These are phyloP conservation scores for Moringa oleifera DNA, from an alignment of 345 rosid species.

Conservation along the genomic window DNA sequence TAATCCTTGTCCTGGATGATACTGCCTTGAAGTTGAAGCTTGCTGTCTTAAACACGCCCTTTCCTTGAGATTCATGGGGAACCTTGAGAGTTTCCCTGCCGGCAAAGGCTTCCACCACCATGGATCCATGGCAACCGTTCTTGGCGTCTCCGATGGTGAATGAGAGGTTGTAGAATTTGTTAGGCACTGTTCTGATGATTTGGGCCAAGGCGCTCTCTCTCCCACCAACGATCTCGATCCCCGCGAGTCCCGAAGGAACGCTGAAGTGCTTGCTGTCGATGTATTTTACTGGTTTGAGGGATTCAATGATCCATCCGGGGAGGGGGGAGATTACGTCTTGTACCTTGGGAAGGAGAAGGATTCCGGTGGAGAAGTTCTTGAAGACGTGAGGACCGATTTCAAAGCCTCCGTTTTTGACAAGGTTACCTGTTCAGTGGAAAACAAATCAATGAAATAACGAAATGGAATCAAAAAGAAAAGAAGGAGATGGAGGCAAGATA, in stretches of 20 bases:
- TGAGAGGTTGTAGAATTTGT: conserved; percentile 41
- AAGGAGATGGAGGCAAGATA: no score
- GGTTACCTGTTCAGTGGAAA: conserved; percentile 31
- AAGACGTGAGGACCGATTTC: conserved; percentile 75
- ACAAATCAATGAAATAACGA: no score
- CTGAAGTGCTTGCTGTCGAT: conserved; percentile 59
- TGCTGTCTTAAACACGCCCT: conserved; percentile 45
- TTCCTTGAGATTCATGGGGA: conserved; percentile 37
- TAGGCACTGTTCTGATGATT: conserved; percentile 48
- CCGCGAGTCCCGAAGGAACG: conserved; percentile 58
- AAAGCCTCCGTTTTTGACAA: conserved; percentile 74
- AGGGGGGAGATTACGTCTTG: conserved; percentile 60
- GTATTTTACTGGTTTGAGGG: conserved; percentile 75
- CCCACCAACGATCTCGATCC: conserved; percentile 67
- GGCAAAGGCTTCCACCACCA: conserved; percentile 80
- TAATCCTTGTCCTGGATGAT: conserved; percentile 52
- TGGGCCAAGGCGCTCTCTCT: conserved; percentile 87
- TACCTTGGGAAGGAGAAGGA: conserved; percentile 56
- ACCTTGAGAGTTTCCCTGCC: conserved; percentile 37
- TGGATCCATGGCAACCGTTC: conserved; percentile 73
- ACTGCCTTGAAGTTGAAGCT: conserved; percentile 43
- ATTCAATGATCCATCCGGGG: conserved; percentile 86
- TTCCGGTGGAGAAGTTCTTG: conserved; percentile 78
- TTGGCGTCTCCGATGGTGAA: conserved; percentile 69
- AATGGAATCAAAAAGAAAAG: no score